Conservation (phyloP, 306 rosid species). For the Corylus avellana region DNA sequence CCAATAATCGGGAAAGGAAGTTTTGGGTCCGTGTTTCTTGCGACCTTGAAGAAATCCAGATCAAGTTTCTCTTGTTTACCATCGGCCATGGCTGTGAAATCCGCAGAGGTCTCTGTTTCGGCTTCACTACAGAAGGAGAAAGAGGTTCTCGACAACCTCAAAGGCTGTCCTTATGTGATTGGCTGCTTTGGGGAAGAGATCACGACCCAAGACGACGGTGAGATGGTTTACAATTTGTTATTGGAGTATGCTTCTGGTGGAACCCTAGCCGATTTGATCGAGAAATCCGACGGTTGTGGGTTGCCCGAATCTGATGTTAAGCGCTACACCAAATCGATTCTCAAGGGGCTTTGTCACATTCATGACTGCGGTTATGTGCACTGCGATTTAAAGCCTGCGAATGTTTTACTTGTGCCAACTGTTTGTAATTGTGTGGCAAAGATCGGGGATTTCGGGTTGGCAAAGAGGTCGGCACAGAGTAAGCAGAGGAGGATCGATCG, state of each 20-base stretch:
- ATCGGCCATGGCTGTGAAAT: constrained; percentile 29
- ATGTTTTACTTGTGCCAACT: constrained; percentile 22
- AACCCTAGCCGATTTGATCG: constrained; percentile 23
- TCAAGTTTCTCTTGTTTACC: constrained; percentile 15
- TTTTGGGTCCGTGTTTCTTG: constrained; percentile 37
- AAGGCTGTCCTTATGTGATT: constrained; percentile 20
- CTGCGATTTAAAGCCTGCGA: constrained; percentile 39
- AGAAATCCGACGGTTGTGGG: constrained; percentile 10
- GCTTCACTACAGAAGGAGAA: constrained; percentile 30
- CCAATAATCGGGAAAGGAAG: constrained; percentile 35
- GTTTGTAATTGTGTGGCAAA: constrained; percentile 20
- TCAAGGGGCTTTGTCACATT: constrained; percentile 31
- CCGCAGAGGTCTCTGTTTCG: constrained; percentile 28
- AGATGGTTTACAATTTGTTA: constrained; percentile 29
- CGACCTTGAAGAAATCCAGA: constrained; percentile 21
- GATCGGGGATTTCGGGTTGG: constrained; percentile 36
- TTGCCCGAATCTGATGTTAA: constrained; percentile 26
- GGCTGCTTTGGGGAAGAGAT: constrained; percentile 28
- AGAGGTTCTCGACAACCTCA: constrained; percentile 14
- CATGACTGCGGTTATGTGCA: constrained; percentile 24
- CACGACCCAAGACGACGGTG: constrained; percentile 14
- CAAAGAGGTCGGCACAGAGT: constrained; percentile 16
- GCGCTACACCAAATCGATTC: constrained; percentile 21
- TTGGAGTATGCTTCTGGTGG: constrained; percentile 38
- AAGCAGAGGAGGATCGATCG: constrained; percentile 6